Percentiles rank a stretch among this genome's conserved stretches.
Evolutionary conservation across 2,329 filamentous ascomycete genomes (phyloP).

Genomic region (Biscogniauxia sp.): DNA sequence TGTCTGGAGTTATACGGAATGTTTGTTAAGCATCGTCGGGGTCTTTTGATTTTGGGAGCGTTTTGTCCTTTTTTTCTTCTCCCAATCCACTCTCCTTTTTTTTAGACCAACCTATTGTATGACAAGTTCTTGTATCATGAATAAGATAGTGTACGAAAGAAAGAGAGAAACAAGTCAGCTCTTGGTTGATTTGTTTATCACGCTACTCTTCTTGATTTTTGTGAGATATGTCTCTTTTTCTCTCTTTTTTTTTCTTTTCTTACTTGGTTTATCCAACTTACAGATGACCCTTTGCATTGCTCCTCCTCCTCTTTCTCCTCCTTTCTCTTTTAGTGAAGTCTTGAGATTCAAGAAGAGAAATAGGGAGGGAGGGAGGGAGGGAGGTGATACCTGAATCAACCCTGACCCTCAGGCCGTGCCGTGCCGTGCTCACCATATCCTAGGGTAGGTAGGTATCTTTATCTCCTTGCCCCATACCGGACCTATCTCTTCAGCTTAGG

Average conservation of each 20-base stretch:
- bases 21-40: neutral
- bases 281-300: too few relatives aligned
- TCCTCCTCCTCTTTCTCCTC: too few relatives aligned
- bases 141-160: neutral
- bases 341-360: too few relatives aligned
- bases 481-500: slow-evolving; percentile 1
- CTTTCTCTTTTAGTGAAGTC: too few relatives aligned
- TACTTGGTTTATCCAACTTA: too few relatives aligned
- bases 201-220: neutral
- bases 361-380: too few relatives aligned
- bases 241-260: too few relatives aligned
- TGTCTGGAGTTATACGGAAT: neutral
- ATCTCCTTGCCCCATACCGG: neutral
- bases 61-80: neutral
- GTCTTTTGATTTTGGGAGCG: neutral
- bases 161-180: neutral
- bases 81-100: neutral
- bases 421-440: too few relatives aligned
- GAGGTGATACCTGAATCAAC: too few relatives aligned
- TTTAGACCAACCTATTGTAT: neutral
- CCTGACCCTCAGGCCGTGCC: too few relatives aligned
- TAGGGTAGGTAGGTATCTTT: too few relatives aligned
- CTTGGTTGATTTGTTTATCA: neutral
- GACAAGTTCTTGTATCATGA: neutral
- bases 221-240: too few relatives aligned